Conservation (phyloP, 2,329 filamentous ascomycete genomes). For the Juglanconis juglandina region DNA sequence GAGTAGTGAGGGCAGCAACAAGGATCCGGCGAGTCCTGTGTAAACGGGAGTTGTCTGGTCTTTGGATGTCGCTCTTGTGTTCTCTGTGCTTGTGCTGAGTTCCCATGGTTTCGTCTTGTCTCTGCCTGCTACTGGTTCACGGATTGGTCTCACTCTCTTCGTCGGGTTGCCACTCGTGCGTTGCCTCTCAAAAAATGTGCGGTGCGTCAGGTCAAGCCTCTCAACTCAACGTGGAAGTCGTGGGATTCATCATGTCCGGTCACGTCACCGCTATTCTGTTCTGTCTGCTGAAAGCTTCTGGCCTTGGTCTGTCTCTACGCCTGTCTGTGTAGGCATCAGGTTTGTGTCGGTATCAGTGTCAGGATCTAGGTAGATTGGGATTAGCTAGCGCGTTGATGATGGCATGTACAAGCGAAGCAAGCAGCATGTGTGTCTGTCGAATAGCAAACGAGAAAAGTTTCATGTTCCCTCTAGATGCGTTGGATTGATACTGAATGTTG, state of each 20-base stretch:
- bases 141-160: neutral
- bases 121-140: neutral
- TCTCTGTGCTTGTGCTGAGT: neutral
- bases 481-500: no score
- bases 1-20: slow-evolving; percentile 45
- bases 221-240: no score
- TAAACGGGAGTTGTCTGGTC: slow-evolving; percentile 12
- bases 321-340: neutral
- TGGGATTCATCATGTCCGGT: neutral
- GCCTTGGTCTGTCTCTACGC: neutral
- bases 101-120: neutral
- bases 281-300: neutral
- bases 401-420: slow-evolving; percentile 6
- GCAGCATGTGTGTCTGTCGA: slow-evolving; percentile 9
- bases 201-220: neutral
- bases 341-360: neutral
- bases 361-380: slow-evolving; percentile 13
- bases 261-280: neutral
- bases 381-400: slow-evolving; percentile 4
- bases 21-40: slow-evolving; percentile 51
- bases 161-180: neutral
- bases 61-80: neutral
- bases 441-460: slow-evolving; percentile 12
- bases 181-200: neutral
- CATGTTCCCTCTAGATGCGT: neutral